Evolutionary conservation across 1,284 basidiomycete species (phyloP).

Genomic region (Puccinia coronata): DNA sequence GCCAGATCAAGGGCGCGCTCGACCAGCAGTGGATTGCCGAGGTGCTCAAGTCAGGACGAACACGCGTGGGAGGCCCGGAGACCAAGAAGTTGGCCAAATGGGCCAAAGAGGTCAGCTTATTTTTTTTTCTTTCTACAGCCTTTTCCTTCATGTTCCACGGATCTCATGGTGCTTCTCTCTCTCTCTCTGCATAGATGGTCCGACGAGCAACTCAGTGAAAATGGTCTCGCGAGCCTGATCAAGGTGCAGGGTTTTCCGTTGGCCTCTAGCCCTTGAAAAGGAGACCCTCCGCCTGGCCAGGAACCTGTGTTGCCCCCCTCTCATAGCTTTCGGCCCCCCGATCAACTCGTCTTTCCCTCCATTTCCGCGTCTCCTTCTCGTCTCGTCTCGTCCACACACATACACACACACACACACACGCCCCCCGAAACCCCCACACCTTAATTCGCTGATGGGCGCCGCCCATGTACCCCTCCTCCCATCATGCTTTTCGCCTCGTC

Average conservation of each 20-base stretch:
- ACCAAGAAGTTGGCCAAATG: slow-evolving; percentile 64
- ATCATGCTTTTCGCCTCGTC: background rate
- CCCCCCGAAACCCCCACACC: background rate
- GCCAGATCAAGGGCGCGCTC: slow-evolving; percentile 76
- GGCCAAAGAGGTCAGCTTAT: slow-evolving; percentile 62
- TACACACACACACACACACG: too few relatives aligned
- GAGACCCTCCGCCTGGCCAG: background rate
- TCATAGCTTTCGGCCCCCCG: background rate
- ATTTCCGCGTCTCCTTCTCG: slow-evolving; percentile 2
- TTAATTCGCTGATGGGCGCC: too few relatives aligned
- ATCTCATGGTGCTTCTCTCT: background rate
- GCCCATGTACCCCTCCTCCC: too few relatives aligned
- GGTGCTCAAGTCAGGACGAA: slow-evolving; percentile 69
- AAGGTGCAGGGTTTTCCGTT: background rate
- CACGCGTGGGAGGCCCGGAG: slow-evolving; percentile 61
- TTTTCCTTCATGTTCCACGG: background rate
- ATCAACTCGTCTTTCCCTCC: background rate
- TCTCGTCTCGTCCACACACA: too few relatives aligned
- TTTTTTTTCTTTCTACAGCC: background rate
- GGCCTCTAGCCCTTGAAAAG: slow-evolving; percentile 24
- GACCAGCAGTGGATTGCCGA: slow-evolving; percentile 77
- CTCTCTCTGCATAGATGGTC: slow-evolving; percentile 30
- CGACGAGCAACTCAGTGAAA: slow-evolving; percentile 45
- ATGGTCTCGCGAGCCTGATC: background rate
- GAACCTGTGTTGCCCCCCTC: background rate